Conservation (phyloP, 805 yeast genomes). For the Ogataea salicorniae region DNA sequence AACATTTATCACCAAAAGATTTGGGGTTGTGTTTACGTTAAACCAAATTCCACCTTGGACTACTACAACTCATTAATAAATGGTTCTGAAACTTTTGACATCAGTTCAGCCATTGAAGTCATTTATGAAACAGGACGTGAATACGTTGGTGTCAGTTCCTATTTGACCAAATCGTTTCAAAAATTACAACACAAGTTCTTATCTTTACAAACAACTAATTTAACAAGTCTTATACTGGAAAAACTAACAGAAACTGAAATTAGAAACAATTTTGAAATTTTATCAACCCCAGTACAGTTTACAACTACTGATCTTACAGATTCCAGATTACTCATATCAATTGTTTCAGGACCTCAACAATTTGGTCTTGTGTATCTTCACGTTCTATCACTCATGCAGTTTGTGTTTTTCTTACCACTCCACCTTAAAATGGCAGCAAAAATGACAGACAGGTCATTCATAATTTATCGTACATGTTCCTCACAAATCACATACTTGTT, state of each 20-base stretch:
- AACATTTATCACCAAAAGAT: constrained; percentile 48
- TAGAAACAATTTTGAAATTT: neutral
- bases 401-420: constrained; percentile 49
- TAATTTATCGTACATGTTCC: constrained; percentile 46
- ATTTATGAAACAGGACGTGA: constrained; percentile 62
- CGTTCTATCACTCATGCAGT: constrained; percentile 62
- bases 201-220: constrained; percentile 6
- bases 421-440: constrained; percentile 44
- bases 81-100: constrained; percentile 20
- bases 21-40: constrained; percentile 55
- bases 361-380: constrained; percentile 66
- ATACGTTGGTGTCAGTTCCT: constrained; percentile 38
- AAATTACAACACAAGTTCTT: constrained; percentile 30
- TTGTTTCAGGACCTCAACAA: constrained; percentile 58
- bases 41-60: constrained; percentile 43
- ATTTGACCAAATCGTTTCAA: constrained; percentile 36
- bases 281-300: constrained; percentile 18
- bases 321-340: constrained; percentile 40
- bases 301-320: constrained; percentile 39
- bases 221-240: constrained; percentile 6
- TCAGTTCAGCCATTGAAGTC: constrained; percentile 30
- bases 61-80: constrained; percentile 32
- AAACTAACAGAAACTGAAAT: constrained; percentile 2
- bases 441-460: constrained; percentile 40
- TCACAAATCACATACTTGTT: constrained; percentile 47